phyloP scores from a whole-genome alignment of 352 stramenopile species.

The Phytopythium mirpurense region DNA sequence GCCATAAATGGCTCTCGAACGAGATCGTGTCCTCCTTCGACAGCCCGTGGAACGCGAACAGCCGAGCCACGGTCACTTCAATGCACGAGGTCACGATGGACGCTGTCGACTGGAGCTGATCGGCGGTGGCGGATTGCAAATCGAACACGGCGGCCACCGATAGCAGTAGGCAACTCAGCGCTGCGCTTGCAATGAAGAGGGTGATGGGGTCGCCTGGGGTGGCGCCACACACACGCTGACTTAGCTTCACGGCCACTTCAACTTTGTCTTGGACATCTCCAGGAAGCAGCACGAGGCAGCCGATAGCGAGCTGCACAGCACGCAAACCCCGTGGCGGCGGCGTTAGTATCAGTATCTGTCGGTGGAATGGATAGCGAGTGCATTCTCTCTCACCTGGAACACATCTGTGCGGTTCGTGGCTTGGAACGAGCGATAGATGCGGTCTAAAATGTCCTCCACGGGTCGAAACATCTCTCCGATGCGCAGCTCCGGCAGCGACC shows the following conservation, averaged over 20 bases:
- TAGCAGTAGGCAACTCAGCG: slow-evolving; percentile 46
- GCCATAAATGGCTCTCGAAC: slow-evolving; percentile 45
- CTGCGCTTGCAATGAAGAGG: slow-evolving; percentile 26
- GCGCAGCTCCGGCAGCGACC: slow-evolving; percentile 43
- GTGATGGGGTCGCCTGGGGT: slow-evolving; percentile 26
- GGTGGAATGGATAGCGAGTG: too few species aligned
- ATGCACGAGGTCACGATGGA: slow-evolving; percentile 55
- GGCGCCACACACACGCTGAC: slow-evolving; percentile 33
- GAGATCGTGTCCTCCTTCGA: slow-evolving; percentile 21
- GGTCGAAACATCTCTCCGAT: slow-evolving; percentile 54
- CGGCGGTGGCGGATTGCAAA: slow-evolving; percentile 34
- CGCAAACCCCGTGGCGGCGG: neutral
- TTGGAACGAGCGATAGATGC: slow-evolving; percentile 64
- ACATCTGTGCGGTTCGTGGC: slow-evolving; percentile 46
- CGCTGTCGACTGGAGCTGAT: slow-evolving; percentile 49
- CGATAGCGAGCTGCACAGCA: slow-evolving; percentile 40
- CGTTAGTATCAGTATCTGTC: too few species aligned
- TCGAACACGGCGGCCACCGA: slow-evolving; percentile 64
- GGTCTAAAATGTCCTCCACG: slow-evolving; percentile 56
- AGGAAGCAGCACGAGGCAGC: slow-evolving; percentile 44
- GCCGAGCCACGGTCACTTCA: slow-evolving; percentile 36
- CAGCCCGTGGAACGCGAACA: slow-evolving; percentile 44
- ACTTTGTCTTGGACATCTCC: slow-evolving; percentile 55
- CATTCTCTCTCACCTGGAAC: slow-evolving; percentile 28
- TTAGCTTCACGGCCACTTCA: slow-evolving; percentile 48